Evolutionary conservation across 2,329 filamentous ascomycete genomes (phyloP).

Genomic region (Paradendryphiella salina): DNA sequence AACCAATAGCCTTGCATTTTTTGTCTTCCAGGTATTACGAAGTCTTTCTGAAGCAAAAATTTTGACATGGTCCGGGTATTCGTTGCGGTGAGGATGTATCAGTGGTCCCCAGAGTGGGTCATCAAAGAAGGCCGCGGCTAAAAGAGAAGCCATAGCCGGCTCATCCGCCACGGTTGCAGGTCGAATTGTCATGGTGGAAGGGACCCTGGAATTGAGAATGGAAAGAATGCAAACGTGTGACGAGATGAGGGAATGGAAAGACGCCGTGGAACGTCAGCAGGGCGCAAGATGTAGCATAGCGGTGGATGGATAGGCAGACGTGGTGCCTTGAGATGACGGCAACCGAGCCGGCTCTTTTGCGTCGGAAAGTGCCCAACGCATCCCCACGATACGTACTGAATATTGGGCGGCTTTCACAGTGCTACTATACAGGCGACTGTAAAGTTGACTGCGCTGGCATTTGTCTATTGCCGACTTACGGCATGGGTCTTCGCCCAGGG

Average conservation of each 20-base stretch:
- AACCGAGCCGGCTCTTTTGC: background rate
- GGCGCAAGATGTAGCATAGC: background rate
- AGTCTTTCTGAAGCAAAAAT: constrained; percentile 30
- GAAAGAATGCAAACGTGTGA: background rate
- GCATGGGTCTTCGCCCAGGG: background rate
- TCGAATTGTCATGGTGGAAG: constrained; percentile 23
- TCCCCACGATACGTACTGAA: too few relatives aligned
- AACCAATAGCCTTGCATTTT: constrained; percentile 18
- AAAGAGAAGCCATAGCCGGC: constrained; percentile 23
- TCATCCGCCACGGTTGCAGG: constrained; percentile 23
- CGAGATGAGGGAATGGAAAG: too few relatives aligned
- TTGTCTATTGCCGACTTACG: background rate
- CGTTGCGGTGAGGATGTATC: constrained; percentile 33
- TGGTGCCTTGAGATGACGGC: background rate
- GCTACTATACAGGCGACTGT: background rate
- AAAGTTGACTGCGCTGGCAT: background rate
- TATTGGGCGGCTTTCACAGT: background rate
- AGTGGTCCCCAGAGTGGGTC: constrained; percentile 34
- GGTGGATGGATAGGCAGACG: too few relatives aligned
- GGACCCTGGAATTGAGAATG: background rate
- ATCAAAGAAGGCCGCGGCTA: constrained; percentile 34
- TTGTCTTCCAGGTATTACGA: constrained; percentile 21
- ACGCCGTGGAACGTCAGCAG: background rate
- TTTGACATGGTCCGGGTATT: constrained; percentile 30
- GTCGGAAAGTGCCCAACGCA: too few relatives aligned